Percentiles rank a stretch among this genome's conserved stretches.
These are phyloP conservation scores for Leucoagaricus sp. DNA, from an alignment of 1,284 basidiomycete species.

Conservation along the genomic window DNA sequence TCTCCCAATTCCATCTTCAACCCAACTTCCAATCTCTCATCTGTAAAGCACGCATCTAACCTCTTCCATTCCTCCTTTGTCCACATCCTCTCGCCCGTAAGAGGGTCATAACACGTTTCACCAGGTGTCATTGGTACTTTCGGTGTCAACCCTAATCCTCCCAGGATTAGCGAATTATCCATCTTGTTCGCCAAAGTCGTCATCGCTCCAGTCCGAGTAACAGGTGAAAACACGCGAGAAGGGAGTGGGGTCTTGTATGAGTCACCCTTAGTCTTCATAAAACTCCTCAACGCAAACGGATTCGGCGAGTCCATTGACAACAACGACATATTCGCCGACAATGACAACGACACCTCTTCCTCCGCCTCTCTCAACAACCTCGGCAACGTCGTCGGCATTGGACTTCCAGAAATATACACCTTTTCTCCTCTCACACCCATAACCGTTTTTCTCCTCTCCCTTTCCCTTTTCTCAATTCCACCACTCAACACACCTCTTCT, in stretches of 20 bases:
- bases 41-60: constrained; percentile 75
- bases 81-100: constrained; percentile 44
- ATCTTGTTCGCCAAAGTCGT: neutral
- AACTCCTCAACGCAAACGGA: neutral
- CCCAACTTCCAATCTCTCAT: constrained; percentile 57
- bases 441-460: constrained; percentile 29
- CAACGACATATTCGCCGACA: constrained; percentile 2
- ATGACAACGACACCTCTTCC: constrained; percentile 37
- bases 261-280: neutral
- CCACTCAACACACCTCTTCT: constrained; percentile 30
- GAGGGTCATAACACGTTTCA: constrained; percentile 15
- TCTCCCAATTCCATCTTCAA: constrained; percentile 18
- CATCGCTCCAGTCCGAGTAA: neutral
- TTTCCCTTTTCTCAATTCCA: constrained; percentile 31
- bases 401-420: constrained; percentile 57
- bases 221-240: neutral
- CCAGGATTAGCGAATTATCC: neutral
- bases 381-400: constrained; percentile 51
- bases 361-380: constrained; percentile 64
- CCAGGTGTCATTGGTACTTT: constrained; percentile 14
- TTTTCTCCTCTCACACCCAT: constrained; percentile 50
- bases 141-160: constrained; percentile 4
- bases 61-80: constrained; percentile 73
- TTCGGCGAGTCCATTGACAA: neutral
- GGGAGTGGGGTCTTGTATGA: constrained; percentile 14